Percentiles rank a stretch among this genome's conserved stretches.
Evolutionary conservation across 441 rosid genomes (phyloP).

Genomic region (Dalechampia spathulata): DNA sequence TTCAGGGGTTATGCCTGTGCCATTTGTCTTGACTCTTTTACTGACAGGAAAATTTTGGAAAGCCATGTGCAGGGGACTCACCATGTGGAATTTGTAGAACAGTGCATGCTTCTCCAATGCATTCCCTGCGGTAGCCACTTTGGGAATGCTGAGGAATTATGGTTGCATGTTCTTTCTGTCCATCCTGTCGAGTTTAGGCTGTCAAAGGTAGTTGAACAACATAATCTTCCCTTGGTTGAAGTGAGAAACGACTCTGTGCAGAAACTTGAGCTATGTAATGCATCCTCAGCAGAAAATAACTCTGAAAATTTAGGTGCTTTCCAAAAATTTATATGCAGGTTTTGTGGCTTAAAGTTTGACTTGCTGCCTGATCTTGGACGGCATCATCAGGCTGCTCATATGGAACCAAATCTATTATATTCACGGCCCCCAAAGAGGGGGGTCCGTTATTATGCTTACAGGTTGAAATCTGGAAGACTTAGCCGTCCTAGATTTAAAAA

Average conservation of each 20-base stretch:
- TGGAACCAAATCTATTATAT: slow-evolving; percentile 53
- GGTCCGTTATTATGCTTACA: slow-evolving; percentile 58
- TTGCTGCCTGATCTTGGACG: slow-evolving; percentile 97
- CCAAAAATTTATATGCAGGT: slow-evolving; percentile 66
- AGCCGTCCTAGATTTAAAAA: slow-evolving; percentile 85
- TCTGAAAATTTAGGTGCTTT: slow-evolving; percentile 37
- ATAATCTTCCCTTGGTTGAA: slow-evolving; percentile 18
- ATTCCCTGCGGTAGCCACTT: slow-evolving; percentile 89
- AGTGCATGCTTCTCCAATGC: slow-evolving; percentile 95
- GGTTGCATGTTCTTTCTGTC: slow-evolving; percentile 67
- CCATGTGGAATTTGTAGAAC: slow-evolving; percentile 81
- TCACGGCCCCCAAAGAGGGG: slow-evolving; percentile 74
- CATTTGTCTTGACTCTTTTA: slow-evolving; percentile 92
- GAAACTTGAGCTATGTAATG: slow-evolving; percentile 34
- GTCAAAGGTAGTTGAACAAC: slow-evolving; percentile 35
- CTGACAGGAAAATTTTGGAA: slow-evolving; percentile 63
- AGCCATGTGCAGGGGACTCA: slow-evolving; percentile 94
- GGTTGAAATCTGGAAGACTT: slow-evolving; percentile 85
- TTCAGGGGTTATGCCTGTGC: slow-evolving; percentile 94
- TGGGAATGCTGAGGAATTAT: slow-evolving; percentile 79
- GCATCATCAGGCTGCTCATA: slow-evolving; percentile 98
- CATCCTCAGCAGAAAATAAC: slow-evolving; percentile 32
- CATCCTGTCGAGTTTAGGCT: slow-evolving; percentile 58
- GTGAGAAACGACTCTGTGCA: slow-evolving; percentile 27
- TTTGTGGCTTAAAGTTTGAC: slow-evolving; percentile 87